Evolutionary conservation across 352 stramenopile genomes (phyloP), one percentile per base, ranked within the genome.

Genomic region (Lagenidium sp.): DNA sequence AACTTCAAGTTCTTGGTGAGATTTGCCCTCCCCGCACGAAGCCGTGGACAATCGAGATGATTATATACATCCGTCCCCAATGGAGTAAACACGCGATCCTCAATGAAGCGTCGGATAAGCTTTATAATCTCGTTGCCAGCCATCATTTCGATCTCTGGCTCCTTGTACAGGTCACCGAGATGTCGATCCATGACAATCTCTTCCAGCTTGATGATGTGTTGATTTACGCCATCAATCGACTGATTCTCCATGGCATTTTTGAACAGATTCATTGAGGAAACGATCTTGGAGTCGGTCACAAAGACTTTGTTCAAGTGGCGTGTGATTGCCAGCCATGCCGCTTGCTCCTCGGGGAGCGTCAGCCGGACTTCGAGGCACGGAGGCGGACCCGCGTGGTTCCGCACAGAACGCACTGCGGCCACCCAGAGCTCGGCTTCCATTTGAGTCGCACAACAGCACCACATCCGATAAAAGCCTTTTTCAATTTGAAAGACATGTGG

Each of bases 391-490:
- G 30, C 3, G 54, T 40, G 38, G 54, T 63, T 28, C 2, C 82
- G 63, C 11, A 82, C 68, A 0, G 65, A 66, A 1, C 74, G 60
- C 19, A 94, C 49, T 13, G 69, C 63, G n/a, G 65, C 46, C 6
- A 94, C 79, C 82, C 82, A 94, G 3, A 87, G 44, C 47, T 94
- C 82, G 2, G 77, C 82, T 55, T 92, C 79, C 29, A 78, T 60
- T 22, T 88, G 73, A 32, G 63, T 92, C 46, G 57, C 77, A 39
- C 77, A 89, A 48, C 79, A 83, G 56, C 82, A 94, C 21, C 85
- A 61, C 34, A 94, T 61, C 23, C 60, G 63, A 37, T 94, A 94
- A 52, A 85, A 94, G 0, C 82, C 82, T 41, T 94, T 94, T 40
- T 84, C 71, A 41, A 94, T 61, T 56, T 89, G 71, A 32, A 94